Percentiles rank a stretch among this genome's conserved stretches.
phyloP scores from a whole-genome alignment of 805 yeast genomes.

The Starmerella stigmatis region DNA sequence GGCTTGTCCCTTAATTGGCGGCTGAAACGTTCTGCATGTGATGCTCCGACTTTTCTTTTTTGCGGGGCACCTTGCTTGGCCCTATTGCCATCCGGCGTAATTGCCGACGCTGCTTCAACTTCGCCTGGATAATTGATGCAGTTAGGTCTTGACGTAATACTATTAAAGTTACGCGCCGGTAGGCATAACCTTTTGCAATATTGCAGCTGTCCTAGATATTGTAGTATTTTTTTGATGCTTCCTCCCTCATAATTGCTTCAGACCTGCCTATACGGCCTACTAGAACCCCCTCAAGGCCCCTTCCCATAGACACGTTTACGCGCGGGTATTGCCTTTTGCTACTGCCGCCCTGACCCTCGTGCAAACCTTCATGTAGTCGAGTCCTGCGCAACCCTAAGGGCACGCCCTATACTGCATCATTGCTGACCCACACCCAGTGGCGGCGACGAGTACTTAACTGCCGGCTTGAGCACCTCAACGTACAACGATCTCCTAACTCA shows the following conservation, averaged over 20 bases:
- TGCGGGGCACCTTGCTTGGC: conserved; percentile 2
- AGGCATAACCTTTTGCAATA: too few relatives aligned
- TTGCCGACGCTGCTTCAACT: neutral
- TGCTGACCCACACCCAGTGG: conserved; percentile 1
- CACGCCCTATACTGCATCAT: conserved; percentile 8
- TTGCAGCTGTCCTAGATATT: too few relatives aligned
- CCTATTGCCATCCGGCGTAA: neutral
- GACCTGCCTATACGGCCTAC: too few relatives aligned
- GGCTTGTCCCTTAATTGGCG: too few relatives aligned
- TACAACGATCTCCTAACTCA: neutral
- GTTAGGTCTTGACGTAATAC: neutral
- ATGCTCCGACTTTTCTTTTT: neutral
- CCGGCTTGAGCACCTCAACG: neutral
- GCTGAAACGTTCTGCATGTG: neutral
- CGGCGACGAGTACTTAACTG: conserved; percentile 4
- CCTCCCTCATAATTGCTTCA: too few relatives aligned
- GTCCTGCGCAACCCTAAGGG: conserved; percentile 4
- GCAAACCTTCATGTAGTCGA: neutral
- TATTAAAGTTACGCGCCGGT: too few relatives aligned
- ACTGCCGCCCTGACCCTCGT: neutral
- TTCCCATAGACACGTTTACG: too few relatives aligned
- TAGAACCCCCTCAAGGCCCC: too few relatives aligned
- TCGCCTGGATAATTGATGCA: neutral
- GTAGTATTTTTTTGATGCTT: too few relatives aligned
- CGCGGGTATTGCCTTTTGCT: too few relatives aligned